A percentile compares a stretch with the other conserved stretches of the same genome.
Conservation (phyloP, 140 eudicot species). For the Bidens hawaiensis region DNA sequence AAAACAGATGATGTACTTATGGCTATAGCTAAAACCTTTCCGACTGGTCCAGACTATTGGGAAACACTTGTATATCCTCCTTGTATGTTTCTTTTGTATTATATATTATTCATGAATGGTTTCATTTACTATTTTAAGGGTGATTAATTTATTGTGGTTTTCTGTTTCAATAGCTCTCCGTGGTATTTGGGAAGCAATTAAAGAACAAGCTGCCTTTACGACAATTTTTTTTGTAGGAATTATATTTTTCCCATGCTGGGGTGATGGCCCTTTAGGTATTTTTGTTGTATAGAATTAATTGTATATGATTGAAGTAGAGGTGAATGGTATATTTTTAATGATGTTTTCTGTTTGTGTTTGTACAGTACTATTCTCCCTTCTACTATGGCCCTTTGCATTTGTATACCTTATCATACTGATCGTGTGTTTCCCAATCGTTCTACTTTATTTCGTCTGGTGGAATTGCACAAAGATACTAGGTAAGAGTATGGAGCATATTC, state of each 20-base stretch:
- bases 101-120: no score
- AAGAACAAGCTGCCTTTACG: no score
- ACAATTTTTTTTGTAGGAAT: no score
- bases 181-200: no score
- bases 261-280: no score
- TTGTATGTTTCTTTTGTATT: not conserved
- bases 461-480: not conserved
- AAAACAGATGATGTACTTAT: not conserved
- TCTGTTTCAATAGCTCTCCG: no score
- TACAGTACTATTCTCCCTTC: not conserved
- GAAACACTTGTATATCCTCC: not conserved
- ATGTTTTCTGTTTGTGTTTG: not conserved
- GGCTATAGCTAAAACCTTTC: not conserved
- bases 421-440: not conserved
- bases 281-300: not conserved
- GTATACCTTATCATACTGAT: not conserved
- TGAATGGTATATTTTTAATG: not conserved
- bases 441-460: not conserved
- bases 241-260: no score
- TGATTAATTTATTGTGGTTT: not conserved
- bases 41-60: not conserved
- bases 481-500: no score
- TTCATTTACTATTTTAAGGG: not conserved
- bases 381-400: not conserved
- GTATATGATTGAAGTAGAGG: not conserved